Evolutionary conservation across 129 eudicot genomes (phyloP), one percentile per base, ranked within the genome.

Genomic region (Erigeron canadensis): DNA sequence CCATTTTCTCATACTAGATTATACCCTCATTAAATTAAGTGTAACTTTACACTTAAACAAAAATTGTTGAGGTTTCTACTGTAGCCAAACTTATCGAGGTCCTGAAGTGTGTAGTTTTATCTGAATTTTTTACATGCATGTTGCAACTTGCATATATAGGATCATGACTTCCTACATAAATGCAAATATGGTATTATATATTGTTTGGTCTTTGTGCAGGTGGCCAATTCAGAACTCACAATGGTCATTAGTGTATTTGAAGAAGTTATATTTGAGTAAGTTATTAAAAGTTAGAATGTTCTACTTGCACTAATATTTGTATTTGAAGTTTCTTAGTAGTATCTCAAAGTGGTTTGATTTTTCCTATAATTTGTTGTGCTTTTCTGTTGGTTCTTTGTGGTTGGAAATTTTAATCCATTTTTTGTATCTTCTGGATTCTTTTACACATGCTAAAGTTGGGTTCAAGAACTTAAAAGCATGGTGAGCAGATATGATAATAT

Each of bases 401-500:
- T 28, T 28, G 3, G 34, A 3, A 28, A 3, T 28, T 59, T 63
- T n/a, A 47, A 22, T 7, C 18, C 38, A 41, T 34, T 15, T 66
- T 59, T 18, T 58, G 56, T 13, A 11, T 28, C 16, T 65, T 53
- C 65, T 89, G 98, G 98, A 93, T 71, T 93, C 98, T 4, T 93
- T 89, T 84, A 73, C 81, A 42, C 86, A 86, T 70, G 98, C 98
- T 42, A 93, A 93, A 93, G 85, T 80, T 93, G 98, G 98, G 98
- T 93, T 44, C 95, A 93, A 78, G 96, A 23, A 58, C 63, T 58
- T 11, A 58, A 23, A 58, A 58, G 39, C 98, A 94, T 87, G 98
- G 98, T 94, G 62, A 63, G 77, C 63, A 43, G 22, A 19, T 54
- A 28, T 74, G 8, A 17, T 61, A 43, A 13, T n/a, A n/a, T n/a